These are phyloP conservation scores for Curvularia eragrostidis DNA, from an alignment of 2,329 filamentous ascomycete genomes.

Conservation along the genomic window DNA sequence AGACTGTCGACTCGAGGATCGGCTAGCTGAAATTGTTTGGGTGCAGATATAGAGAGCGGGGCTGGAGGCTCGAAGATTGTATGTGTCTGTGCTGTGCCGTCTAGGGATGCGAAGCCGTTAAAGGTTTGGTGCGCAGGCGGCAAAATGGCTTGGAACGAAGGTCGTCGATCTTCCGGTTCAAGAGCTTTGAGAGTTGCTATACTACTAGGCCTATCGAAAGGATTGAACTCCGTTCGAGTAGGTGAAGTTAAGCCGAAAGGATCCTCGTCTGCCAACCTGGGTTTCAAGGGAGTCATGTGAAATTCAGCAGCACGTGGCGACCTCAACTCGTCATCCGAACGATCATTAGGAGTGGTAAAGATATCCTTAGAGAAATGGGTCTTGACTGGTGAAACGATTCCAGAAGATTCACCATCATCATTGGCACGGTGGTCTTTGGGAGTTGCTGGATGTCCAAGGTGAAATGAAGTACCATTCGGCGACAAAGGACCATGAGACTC, in stretches of 20 bases:
- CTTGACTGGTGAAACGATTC: conserved; percentile 49
- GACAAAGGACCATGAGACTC: conserved; percentile 30
- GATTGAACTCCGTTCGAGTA: conserved; percentile 52
- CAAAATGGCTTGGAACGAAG: conserved; percentile 47
- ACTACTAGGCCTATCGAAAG: conserved; percentile 32
- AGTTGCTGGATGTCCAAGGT: conserved; percentile 10
- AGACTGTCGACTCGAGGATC: conserved; percentile 35
- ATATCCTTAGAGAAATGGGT: conserved; percentile 46
- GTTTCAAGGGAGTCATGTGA: conserved; percentile 48
- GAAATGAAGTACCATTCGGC: conserved; percentile 29
- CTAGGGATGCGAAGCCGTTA: conserved; percentile 47
- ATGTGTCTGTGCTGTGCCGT: conserved; percentile 41
- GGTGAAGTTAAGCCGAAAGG: conserved; percentile 50
- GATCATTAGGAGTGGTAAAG: conserved; percentile 34
- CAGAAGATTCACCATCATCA: conserved; percentile 17
- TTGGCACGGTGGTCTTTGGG: conserved; percentile 1
- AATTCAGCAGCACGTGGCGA: conserved; percentile 47
- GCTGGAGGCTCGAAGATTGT: conserved; percentile 26
- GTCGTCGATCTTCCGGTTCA: conserved; percentile 38
- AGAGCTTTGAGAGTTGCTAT: conserved; percentile 25
- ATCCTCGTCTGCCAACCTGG: conserved; percentile 43
- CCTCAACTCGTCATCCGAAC: conserved; percentile 47
- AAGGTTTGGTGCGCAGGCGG: conserved; percentile 44
- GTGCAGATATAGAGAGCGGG: conserved; percentile 17
- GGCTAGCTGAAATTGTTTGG: conserved; percentile 17